A percentile compares a stretch with the other conserved stretches of the same genome.
These are phyloP conservation scores for Cylindrotheca fusiformis DNA, from an alignment of 108 stramenopile species.

Conservation along the genomic window DNA sequence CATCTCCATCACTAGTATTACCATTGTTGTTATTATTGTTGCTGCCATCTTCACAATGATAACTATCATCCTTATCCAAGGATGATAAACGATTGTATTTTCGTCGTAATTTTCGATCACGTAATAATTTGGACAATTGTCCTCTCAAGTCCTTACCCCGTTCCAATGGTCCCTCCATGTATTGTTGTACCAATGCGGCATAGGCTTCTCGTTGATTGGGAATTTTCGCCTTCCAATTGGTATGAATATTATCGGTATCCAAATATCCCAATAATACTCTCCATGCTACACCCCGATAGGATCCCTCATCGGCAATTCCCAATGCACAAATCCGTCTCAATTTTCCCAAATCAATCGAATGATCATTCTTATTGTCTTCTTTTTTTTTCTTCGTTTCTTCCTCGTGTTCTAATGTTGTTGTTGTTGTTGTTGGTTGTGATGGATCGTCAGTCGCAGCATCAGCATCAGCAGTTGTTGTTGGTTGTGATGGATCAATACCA, in stretches of 20 bases:
- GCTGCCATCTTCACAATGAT: not conserved
- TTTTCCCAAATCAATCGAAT: constrained; percentile 54
- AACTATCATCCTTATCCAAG: constrained; percentile 5
- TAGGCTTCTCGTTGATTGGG: constrained; percentile 55
- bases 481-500: not conserved
- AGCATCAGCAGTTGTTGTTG: not conserved
- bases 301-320: constrained; percentile 63
- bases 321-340: constrained; percentile 50
- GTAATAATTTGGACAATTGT: constrained; percentile 4
- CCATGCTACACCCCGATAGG: constrained; percentile 72
- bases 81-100: constrained; percentile 3
- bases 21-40: constrained; percentile 5
- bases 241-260: constrained; percentile 36
- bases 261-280: constrained; percentile 70
- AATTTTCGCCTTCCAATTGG: constrained; percentile 49
- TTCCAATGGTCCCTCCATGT: constrained; percentile 51
- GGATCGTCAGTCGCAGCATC: not conserved
- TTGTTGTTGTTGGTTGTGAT: no score
- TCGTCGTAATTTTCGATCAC: constrained; percentile 9
- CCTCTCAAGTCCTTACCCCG: constrained; percentile 34
- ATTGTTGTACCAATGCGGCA: constrained; percentile 42
- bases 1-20: constrained; percentile 17
- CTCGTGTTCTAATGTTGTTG: not conserved
- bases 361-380: constrained; percentile 13
- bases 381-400: not conserved